Percentiles rank a stretch among this genome's conserved stretches.
Evolutionary conservation across 768 basidiomycete species (phyloP).

Genomic region (Hygrophoropsis aurantiaca): DNA sequence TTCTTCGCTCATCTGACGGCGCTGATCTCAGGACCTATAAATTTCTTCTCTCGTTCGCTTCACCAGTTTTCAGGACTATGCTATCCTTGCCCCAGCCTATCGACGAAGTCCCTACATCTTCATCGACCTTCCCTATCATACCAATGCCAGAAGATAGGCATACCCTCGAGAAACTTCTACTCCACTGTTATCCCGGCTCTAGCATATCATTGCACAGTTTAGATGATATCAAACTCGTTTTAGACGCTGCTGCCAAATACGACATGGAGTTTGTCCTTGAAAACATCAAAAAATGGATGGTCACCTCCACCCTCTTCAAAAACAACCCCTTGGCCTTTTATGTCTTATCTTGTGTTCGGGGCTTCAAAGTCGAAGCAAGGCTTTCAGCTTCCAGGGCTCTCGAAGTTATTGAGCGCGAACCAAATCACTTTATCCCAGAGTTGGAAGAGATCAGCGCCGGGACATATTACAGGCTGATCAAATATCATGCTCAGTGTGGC

Average conservation of each 20-base stretch:
- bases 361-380: conserved; percentile 15
- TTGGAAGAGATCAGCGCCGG: conserved; percentile 41
- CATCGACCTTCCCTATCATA: not conserved
- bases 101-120: not conserved
- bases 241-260: conserved; percentile 27
- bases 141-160: conserved; percentile 16
- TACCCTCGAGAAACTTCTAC: conserved; percentile 16
- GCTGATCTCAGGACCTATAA: conserved; percentile 10
- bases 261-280: conserved; percentile 20
- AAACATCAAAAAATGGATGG: conserved; percentile 13
- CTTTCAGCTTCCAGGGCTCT: conserved; percentile 18
- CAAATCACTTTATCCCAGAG: conserved; percentile 27
- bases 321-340: conserved; percentile 22
- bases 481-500: conserved; percentile 41
- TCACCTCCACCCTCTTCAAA: conserved; percentile 7
- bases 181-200: conserved; percentile 23
- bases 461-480: conserved; percentile 39
- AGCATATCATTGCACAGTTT: conserved; percentile 18
- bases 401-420: conserved; percentile 13
- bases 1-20: conserved; percentile 8
- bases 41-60: conserved; percentile 45
- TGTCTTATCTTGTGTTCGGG: conserved; percentile 23
- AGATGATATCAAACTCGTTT: conserved; percentile 15
- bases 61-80: conserved; percentile 49
- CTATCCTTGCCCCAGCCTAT: conserved; percentile 41